Evolutionary conservation across 2,329 filamentous ascomycete species (phyloP), one percentile per base, ranked within the genome.

Genomic region (Geoglossum cookeanum): DNA sequence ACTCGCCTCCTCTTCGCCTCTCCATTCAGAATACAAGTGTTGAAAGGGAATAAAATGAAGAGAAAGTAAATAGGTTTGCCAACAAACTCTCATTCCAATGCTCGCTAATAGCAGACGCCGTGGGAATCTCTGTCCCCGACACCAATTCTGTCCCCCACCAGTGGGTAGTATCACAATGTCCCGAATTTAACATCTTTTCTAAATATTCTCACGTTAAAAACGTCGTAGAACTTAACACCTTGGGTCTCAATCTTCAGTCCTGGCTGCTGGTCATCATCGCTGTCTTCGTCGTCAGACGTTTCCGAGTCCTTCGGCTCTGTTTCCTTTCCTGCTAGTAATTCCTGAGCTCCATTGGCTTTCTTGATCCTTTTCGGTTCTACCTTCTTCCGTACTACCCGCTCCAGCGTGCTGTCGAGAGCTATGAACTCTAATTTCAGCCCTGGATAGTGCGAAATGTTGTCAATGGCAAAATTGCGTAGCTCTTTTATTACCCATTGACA

Each of bases 391-490:
- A 55, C 17, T 22, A 72, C 72, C 37, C 78, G 74, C 3, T 77
- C 73, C 0, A 68, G 70, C 8, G 75, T 67, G 15, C 71, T 75
- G 48, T 76, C 74, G 58, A 81, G 74, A 4, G 77, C 75, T 17
- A 83, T 68, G 71, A 76, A 83, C 63, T 81, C 76, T 1, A 83
- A 69, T 62, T 76, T 76, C 63, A 79, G 68, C 8, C 74, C 64
- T 0, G 77, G 77, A 58, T 77, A 71, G 59, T 81, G 76, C 1
- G 75, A 73, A 1, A 83, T 65, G 35, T 72, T 78, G 64, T 83
- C 80, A 8, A 80, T 71, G 32, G 79, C 72, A 63, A 82, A 82
- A n/a, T 71, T 73, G 45, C 75, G 71, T 1, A 76, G 75, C 66
- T 83, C 78, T 17, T 73, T 71, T 67, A 77, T 74, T 6, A 80